Evolutionary conservation across 1,284 basidiomycete genomes (phyloP).

Genomic region (Phylloboletellus chloephorus): DNA sequence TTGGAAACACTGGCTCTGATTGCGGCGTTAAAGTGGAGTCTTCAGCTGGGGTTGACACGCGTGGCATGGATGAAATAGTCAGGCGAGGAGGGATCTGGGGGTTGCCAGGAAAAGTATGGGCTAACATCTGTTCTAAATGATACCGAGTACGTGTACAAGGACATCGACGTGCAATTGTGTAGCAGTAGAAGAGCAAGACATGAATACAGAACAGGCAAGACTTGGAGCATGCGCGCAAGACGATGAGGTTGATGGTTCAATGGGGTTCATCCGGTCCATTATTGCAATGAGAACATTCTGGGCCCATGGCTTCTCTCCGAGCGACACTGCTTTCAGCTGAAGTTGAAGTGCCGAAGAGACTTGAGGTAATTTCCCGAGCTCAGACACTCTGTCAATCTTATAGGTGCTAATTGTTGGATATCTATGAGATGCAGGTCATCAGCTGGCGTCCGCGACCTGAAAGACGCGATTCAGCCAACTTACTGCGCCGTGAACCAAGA

Average conservation of each 20-base stretch:
- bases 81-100: slow-evolving; percentile 32
- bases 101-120: slow-evolving; percentile 31
- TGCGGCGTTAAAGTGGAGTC: slow-evolving; percentile 28
- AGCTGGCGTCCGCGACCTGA: slow-evolving; percentile 8
- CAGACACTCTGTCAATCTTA: slow-evolving; percentile 19
- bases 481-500: slow-evolving; percentile 32
- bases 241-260: slow-evolving; percentile 5
- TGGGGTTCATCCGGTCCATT: slow-evolving; percentile 20
- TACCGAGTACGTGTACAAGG: slow-evolving; percentile 10
- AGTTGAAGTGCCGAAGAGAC: slow-evolving; percentile 19
- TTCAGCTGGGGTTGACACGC: slow-evolving; percentile 24
- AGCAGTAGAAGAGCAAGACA: too few species aligned
- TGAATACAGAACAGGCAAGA: neutral
- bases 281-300: slow-evolving; percentile 21
- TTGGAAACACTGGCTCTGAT: slow-evolving; percentile 17
- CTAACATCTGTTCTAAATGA: slow-evolving; percentile 17
- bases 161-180: neutral
- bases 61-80: slow-evolving; percentile 30
- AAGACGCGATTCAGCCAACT: slow-evolving; percentile 8
- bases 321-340: slow-evolving; percentile 21
- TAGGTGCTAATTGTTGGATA: slow-evolving; percentile 15
- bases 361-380: slow-evolving; percentile 22
- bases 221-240: neutral
- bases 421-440: slow-evolving; percentile 22
- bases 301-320: slow-evolving; percentile 28